Conservation (phyloP, 257 asterid genomes). For the Plectranthus barbatus region DNA sequence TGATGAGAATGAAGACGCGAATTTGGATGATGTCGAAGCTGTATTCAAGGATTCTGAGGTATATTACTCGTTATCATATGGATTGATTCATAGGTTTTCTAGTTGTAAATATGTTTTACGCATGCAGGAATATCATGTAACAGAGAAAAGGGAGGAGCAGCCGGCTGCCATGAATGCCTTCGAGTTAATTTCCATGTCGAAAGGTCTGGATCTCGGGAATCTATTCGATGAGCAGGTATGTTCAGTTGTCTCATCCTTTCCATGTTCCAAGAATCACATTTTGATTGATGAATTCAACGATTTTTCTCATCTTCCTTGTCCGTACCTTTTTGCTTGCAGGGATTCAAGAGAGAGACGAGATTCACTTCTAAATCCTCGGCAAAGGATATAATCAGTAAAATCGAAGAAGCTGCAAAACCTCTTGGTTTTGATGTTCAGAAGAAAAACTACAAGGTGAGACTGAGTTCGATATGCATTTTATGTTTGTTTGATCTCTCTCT, state of each 20-base stretch:
- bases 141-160: constrained; percentile 73
- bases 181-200: constrained; percentile 91
- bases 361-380: constrained; percentile 79
- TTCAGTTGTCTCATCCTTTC: background rate
- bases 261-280: background rate
- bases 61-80: constrained; percentile 2
- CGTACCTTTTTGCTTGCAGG: constrained; percentile 19
- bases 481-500: too few species aligned
- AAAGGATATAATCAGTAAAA: constrained; percentile 63
- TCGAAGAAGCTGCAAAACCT: constrained; percentile 83
- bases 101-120: background rate
- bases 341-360: constrained; percentile 70
- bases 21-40: constrained; percentile 94
- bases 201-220: constrained; percentile 89
- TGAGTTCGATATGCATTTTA: too few species aligned
- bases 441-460: constrained; percentile 78
- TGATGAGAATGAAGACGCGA: constrained; percentile 71
- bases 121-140: constrained; percentile 72
- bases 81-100: background rate
- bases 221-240: constrained; percentile 81
- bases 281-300: background rate
- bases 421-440: constrained; percentile 80
- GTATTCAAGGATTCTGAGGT: constrained; percentile 85
- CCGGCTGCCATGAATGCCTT: constrained; percentile 96
- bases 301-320: too few species aligned